A percentile compares a stretch with the other conserved stretches of the same genome.
Evolutionary conservation across 192 early-diverging fungal genomes (phyloP).

Genomic region (Backusella australiensis): DNA sequence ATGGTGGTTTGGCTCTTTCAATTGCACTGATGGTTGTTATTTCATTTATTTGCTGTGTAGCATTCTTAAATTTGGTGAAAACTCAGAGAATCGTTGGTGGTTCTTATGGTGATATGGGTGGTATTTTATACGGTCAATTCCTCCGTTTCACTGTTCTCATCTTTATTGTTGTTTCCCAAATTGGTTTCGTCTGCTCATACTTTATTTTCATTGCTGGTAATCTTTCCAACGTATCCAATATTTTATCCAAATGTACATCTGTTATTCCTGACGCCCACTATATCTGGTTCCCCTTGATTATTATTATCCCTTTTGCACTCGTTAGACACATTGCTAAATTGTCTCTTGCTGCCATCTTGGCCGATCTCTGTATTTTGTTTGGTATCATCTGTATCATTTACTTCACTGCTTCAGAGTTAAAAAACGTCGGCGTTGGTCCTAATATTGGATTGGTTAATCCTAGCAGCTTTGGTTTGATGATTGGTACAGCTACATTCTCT

Average conservation of each 20-base stretch:
- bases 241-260: conserved; percentile 58
- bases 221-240: conserved; percentile 65
- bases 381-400: conserved; percentile 70
- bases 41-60: conserved; percentile 58
- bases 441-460: conserved; percentile 59
- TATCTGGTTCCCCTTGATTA: conserved; percentile 71
- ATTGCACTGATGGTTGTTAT: conserved; percentile 58
- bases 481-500: conserved; percentile 62
- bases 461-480: conserved; percentile 61
- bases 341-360: conserved; percentile 60
- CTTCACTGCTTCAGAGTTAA: conserved; percentile 45
- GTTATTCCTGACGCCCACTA: conserved; percentile 61
- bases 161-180: conserved; percentile 64
- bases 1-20: conserved; percentile 66
- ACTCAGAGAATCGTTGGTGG: conserved; percentile 52
- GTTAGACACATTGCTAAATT: conserved; percentile 60
- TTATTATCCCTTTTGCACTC: conserved; percentile 69
- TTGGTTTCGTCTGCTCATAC: conserved; percentile 88
- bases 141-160: conserved; percentile 37
- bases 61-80: conserved; percentile 47
- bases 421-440: conserved; percentile 45
- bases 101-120: conserved; percentile 60
- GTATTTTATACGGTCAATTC: conserved; percentile 16
- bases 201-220: conserved; percentile 89
- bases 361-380: conserved; percentile 71